Evolutionary conservation across 176 grass and related monocot genomes (phyloP).

Genomic region (Zoysia japonica): DNA sequence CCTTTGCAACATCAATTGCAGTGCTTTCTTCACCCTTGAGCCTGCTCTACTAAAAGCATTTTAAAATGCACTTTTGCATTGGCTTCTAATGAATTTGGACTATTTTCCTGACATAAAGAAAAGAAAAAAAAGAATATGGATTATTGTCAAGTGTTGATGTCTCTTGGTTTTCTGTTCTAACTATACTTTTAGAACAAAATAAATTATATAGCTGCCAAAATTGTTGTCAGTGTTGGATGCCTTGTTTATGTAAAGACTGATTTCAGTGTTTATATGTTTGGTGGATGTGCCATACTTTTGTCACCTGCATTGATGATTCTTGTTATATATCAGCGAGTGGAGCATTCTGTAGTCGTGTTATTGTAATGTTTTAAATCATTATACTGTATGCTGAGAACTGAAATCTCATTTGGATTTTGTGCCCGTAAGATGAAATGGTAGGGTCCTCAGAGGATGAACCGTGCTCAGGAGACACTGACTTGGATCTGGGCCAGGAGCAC

Average conservation of each 20-base stretch:
- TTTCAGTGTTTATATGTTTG: background rate
- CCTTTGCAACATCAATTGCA: too few relatives aligned
- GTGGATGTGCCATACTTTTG: background rate
- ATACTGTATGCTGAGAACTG: background rate
- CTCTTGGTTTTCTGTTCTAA: background rate
- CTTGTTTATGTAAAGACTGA: background rate
- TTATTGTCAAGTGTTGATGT: background rate
- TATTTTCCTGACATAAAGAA: too few relatives aligned
- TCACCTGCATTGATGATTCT: background rate
- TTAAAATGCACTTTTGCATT: too few relatives aligned
- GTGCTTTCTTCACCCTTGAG: too few relatives aligned
- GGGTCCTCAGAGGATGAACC: slow-evolving; percentile 85
- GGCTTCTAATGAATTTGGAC: too few relatives aligned
- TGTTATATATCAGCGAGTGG: background rate
- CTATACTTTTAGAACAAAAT: background rate
- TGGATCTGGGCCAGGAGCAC: slow-evolving; percentile 44
- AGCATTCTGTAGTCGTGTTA: background rate
- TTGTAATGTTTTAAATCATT: background rate
- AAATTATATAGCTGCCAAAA: background rate
- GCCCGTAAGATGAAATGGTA: slow-evolving; percentile 59
- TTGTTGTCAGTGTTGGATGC: background rate
- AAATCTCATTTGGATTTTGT: slow-evolving; percentile 9
- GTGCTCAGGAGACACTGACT: slow-evolving; percentile 63
- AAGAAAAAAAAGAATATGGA: too few relatives aligned
- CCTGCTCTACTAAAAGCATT: too few relatives aligned